phyloP scores from a whole-genome alignment of 1,284 basidiomycete genomes.

The Ustilago curta region DNA sequence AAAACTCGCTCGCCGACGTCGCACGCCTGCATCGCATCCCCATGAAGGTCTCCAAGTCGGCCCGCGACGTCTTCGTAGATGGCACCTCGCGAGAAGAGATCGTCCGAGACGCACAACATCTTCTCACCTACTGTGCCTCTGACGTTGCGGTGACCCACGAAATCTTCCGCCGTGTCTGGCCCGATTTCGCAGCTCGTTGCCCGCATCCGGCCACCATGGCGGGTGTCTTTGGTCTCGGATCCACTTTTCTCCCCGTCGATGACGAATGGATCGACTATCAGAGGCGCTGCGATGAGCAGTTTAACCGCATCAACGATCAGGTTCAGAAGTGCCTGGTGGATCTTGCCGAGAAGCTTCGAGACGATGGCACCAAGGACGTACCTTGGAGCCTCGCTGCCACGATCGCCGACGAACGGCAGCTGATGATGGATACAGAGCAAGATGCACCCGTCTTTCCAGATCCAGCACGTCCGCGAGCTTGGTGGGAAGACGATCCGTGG shows the following conservation, averaged over 20 bases:
- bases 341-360: slow-evolving; percentile 76
- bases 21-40: slow-evolving; percentile 85
- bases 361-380: slow-evolving; percentile 46
- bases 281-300: slow-evolving; percentile 80
- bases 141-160: slow-evolving; percentile 88
- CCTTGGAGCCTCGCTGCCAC: slow-evolving; percentile 59
- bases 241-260: slow-evolving; percentile 89
- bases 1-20: slow-evolving; percentile 92
- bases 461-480: slow-evolving; percentile 35
- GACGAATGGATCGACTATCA: slow-evolving; percentile 88
- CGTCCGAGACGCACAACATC: slow-evolving; percentile 77
- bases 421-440: slow-evolving; percentile 22
- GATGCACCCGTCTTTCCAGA: slow-evolving; percentile 40
- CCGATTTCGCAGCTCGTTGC: slow-evolving; percentile 84
- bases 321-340: slow-evolving; percentile 78
- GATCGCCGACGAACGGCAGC: slow-evolving; percentile 53
- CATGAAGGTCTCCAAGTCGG: slow-evolving; percentile 82
- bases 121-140: slow-evolving; percentile 86
- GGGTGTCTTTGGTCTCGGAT: slow-evolving; percentile 91
- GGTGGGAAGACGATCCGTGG: slow-evolving; percentile 86
- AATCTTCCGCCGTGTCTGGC: slow-evolving; percentile 84
- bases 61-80: slow-evolving; percentile 80
- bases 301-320: slow-evolving; percentile 79
- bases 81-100: slow-evolving; percentile 76
- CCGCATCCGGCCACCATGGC: slow-evolving; percentile 94